These are phyloP conservation scores for Acmispon strigosus DNA, from an alignment of 306 rosid species.

Conservation along the genomic window DNA sequence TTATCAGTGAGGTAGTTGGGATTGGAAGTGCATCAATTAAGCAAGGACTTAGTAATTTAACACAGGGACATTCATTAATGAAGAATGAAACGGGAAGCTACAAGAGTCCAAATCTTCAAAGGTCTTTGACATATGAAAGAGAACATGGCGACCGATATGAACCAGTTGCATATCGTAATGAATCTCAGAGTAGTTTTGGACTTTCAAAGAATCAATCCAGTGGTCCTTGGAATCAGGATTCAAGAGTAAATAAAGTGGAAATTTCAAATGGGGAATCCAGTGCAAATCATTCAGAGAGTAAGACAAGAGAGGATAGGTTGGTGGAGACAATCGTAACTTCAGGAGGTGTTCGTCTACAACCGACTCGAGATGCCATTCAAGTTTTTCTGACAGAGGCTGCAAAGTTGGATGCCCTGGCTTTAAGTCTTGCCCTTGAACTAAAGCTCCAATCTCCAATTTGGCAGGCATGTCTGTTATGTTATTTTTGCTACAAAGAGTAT, in stretches of 20 bases:
- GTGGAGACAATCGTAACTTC: slow-evolving; percentile 90
- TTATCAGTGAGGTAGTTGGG: slow-evolving; percentile 95
- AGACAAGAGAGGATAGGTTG: slow-evolving; percentile 82
- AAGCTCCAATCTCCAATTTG: slow-evolving; percentile 91
- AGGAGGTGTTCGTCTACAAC: slow-evolving; percentile 96
- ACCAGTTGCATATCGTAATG: slow-evolving; percentile 58
- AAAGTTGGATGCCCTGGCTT: slow-evolving; percentile 71
- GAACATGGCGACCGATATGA: slow-evolving; percentile 64
- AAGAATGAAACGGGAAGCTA: slow-evolving; percentile 77
- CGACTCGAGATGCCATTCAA: slow-evolving; percentile 93
- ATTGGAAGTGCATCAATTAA: slow-evolving; percentile 93
- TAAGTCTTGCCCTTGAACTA: slow-evolving; percentile 67
- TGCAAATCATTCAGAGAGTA: slow-evolving; percentile 49
- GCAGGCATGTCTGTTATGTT: slow-evolving; percentile 70
- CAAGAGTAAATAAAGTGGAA: slow-evolving; percentile 45
- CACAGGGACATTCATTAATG: slow-evolving; percentile 71
- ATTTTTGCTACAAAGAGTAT: neutral
- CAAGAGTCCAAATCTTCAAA: slow-evolving; percentile 80
- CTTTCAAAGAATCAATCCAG: slow-evolving; percentile 43
- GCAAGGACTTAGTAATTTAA: slow-evolving; percentile 76
- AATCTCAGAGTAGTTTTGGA: slow-evolving; percentile 54
- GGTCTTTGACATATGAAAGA: slow-evolving; percentile 74
- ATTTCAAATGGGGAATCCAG: slow-evolving; percentile 50
- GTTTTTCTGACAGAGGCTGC: slow-evolving; percentile 77
- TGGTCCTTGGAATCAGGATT: slow-evolving; percentile 75